A percentile compares a stretch with the other conserved stretches of the same genome.
phyloP scores from a whole-genome alignment of 306 rosid species.

The Vigna angularis region DNA sequence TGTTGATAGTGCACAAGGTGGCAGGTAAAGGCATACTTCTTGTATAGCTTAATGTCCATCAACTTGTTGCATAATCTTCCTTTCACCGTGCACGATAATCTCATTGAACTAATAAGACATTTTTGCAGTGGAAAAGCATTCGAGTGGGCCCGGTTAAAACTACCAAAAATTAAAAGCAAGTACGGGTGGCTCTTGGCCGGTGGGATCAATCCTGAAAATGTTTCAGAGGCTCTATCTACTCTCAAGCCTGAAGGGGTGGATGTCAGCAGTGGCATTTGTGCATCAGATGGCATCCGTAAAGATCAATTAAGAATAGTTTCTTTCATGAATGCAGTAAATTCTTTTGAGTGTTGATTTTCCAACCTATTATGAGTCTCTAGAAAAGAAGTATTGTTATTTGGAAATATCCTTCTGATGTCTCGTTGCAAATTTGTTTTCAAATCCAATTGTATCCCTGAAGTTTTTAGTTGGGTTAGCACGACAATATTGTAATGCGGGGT shows the following conservation, averaged over 20 bases:
- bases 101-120: conserved; percentile 33
- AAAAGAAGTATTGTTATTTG: conserved; percentile 9
- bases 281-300: conserved; percentile 78
- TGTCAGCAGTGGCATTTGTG: conserved; percentile 93
- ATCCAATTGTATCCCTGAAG: background rate
- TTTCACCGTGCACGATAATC: conserved; percentile 11
- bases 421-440: conserved; percentile 21
- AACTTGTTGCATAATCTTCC: conserved; percentile 5
- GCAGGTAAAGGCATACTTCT: conserved; percentile 61
- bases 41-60: conserved; percentile 9
- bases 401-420: conserved; percentile 2
- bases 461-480: conserved; percentile 36
- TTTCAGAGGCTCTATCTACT: conserved; percentile 65
- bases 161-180: conserved; percentile 75
- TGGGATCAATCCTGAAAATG: conserved; percentile 79
- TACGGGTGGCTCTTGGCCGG: conserved; percentile 98
- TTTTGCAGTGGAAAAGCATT: conserved; percentile 79
- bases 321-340: conserved; percentile 63
- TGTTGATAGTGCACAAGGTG: conserved; percentile 84
- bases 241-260: conserved; percentile 87
- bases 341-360: conserved; percentile 51
- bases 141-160: conserved; percentile 74
- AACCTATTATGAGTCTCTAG: conserved; percentile 25
- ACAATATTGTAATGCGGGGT: conserved; percentile 25
- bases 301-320: conserved; percentile 66